A percentile compares a stretch with the other conserved stretches of the same genome.
These are phyloP conservation scores for Emmonsiellopsis sp. DNA, from an alignment of 2,329 filamentous ascomycete genomes.

Conservation along the genomic window DNA sequence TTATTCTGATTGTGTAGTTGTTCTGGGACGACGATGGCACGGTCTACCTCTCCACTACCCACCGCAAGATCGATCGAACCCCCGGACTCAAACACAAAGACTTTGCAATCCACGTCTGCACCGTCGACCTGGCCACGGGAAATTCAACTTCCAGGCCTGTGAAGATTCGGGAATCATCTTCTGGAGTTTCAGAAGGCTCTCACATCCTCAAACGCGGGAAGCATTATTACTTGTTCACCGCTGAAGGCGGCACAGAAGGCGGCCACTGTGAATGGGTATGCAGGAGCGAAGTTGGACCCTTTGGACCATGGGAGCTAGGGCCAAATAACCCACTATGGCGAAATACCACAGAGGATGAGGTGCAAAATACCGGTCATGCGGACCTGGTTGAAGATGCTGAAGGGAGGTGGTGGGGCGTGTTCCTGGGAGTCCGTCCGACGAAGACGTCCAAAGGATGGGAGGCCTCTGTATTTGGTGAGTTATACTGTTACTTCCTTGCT, in stretches of 20 bases:
- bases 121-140: conserved; percentile 23
- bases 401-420: conserved; percentile 41
- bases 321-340: conserved; percentile 49
- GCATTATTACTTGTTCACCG: conserved; percentile 46
- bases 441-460: conserved; percentile 20
- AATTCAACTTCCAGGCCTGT: conserved; percentile 21
- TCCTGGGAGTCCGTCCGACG: conserved; percentile 37
- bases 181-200: conserved; percentile 42
- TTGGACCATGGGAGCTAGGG: conserved; percentile 54
- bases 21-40: conserved; percentile 44
- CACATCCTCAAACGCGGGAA: conserved; percentile 44
- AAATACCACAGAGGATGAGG: conserved; percentile 38
- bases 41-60: conserved; percentile 39
- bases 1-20: conserved; percentile 23
- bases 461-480: conserved; percentile 34
- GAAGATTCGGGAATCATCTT: conserved; percentile 37
- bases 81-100: conserved; percentile 38
- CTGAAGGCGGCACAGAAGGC: conserved; percentile 45
- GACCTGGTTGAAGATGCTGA: conserved; percentile 38
- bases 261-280: conserved; percentile 48
- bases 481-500: not conserved
- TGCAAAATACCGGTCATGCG: conserved; percentile 43
- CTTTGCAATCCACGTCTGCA: conserved; percentile 36
- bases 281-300: conserved; percentile 42
- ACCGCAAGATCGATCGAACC: conserved; percentile 27